These are phyloP conservation scores for Macrolepiota fuliginosa DNA, from an alignment of 768 basidiomycete species.

Conservation along the genomic window DNA sequence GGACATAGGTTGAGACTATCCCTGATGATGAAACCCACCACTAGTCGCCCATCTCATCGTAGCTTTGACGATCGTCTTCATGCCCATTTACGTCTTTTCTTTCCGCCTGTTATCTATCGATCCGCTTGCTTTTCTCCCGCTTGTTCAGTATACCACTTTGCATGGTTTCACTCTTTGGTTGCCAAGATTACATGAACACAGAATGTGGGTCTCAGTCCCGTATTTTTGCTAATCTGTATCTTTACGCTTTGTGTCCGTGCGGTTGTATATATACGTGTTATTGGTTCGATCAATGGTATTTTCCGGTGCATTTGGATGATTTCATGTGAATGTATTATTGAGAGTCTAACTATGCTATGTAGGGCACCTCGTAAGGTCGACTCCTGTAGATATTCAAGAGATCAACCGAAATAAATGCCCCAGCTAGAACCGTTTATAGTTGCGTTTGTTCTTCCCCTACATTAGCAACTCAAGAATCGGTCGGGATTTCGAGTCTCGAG, in stretches of 20 bases:
- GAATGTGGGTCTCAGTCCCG: neutral
- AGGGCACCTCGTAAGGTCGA: conserved; percentile 65
- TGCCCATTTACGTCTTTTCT: neutral
- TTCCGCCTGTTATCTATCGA: neutral
- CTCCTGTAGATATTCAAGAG: conserved; percentile 29
- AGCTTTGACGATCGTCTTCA: neutral
- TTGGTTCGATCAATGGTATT: neutral
- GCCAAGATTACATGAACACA: conserved; percentile 2
- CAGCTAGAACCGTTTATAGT: conserved; percentile 10
- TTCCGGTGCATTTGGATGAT: too few relatives aligned
- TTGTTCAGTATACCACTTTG: neutral
- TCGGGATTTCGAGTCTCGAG: conserved; percentile 41
- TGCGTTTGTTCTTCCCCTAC: conserved; percentile 40
- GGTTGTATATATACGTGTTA: neutral
- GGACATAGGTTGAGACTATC: conserved; percentile 19
- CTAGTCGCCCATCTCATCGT: neutral
- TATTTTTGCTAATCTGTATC: conserved; percentile 9
- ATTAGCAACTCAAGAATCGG: conserved; percentile 53
- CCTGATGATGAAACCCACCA: conserved; percentile 15
- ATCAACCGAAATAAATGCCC: conserved; percentile 60
- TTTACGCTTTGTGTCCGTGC: neutral
- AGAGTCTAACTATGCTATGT: conserved; percentile 26
- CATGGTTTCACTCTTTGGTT: neutral
- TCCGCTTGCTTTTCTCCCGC: neutral
- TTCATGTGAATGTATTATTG: too few relatives aligned